These are phyloP conservation scores for Coniochaeta sp. DNA, from an alignment of 2,329 filamentous ascomycete species.

Conservation along the genomic window DNA sequence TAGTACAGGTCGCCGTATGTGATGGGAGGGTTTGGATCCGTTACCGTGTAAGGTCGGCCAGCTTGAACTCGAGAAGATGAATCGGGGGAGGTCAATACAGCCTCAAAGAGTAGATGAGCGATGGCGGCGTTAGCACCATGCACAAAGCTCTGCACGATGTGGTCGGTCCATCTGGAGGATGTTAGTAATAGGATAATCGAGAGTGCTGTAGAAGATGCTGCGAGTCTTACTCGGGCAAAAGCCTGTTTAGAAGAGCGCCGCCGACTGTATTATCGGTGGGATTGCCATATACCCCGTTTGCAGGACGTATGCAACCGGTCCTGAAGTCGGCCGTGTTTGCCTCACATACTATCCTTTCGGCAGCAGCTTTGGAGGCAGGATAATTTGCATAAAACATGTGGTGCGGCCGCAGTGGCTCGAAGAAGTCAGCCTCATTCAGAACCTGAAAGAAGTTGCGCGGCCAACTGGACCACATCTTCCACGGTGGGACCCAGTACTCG, in stretches of 20 bases:
- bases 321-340: slow-evolving; percentile 36
- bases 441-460: slow-evolving; percentile 35
- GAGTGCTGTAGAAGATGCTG: slow-evolving; percentile 20
- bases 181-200: slow-evolving; percentile 9
- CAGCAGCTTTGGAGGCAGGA: slow-evolving; percentile 40
- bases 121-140: slow-evolving; percentile 44
- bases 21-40: slow-evolving; percentile 38
- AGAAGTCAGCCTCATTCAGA: slow-evolving; percentile 35
- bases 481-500: slow-evolving; percentile 34
- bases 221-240: slow-evolving; percentile 35
- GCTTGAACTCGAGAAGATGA: slow-evolving; percentile 21
- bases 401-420: slow-evolving; percentile 27
- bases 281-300: slow-evolving; percentile 45
- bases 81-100: slow-evolving; percentile 32
- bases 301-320: slow-evolving; percentile 45
- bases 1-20: slow-evolving; percentile 31
- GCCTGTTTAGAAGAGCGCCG: slow-evolving; percentile 26
- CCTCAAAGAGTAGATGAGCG: slow-evolving; percentile 45
- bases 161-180: slow-evolving; percentile 30
- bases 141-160: slow-evolving; percentile 41
- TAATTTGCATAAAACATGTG: slow-evolving; percentile 42
- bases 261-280: slow-evolving; percentile 38
- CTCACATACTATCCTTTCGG: slow-evolving; percentile 40
- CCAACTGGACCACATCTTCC: slow-evolving; percentile 34
- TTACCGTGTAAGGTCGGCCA: slow-evolving; percentile 39